These are phyloP conservation scores for Pseudogymnoascus sp. DNA, from an alignment of 2,329 filamentous ascomycete genomes.

Conservation along the genomic window DNA sequence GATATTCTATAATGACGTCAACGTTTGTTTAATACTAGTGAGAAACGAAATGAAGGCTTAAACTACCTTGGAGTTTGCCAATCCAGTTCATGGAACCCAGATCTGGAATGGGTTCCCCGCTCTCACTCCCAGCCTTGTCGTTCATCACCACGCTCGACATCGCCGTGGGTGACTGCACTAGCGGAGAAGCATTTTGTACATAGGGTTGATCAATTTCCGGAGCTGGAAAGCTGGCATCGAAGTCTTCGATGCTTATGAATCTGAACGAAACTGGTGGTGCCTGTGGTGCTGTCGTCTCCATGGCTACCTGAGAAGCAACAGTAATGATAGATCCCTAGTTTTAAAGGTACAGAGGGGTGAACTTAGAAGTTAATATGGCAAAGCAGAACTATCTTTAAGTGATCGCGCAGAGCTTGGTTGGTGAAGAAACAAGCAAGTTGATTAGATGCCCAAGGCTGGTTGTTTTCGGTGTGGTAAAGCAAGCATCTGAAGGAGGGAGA, in stretches of 20 bases:
- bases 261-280: neutral
- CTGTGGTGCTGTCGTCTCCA: neutral
- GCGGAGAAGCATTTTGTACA: neutral
- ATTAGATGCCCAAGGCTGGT: neutral
- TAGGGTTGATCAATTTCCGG: neutral
- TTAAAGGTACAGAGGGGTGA: neutral
- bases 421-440: neutral
- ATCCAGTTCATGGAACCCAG: slow-evolving; percentile 27
- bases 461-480: neutral
- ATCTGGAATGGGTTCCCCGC: neutral
- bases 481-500: neutral
- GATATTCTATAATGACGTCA: slow-evolving; percentile 19
- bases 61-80: slow-evolving; percentile 23
- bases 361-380: neutral
- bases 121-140: neutral
- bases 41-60: neutral
- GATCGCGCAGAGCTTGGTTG: neutral
- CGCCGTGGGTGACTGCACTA: neutral
- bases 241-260: neutral
- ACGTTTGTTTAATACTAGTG: neutral
- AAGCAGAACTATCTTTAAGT: neutral
- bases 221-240: neutral
- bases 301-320: neutral
- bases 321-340: neutral
- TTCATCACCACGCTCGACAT: neutral